phyloP scores from a whole-genome alignment of 1,284 basidiomycete genomes.

The Apiotrichum domesticum region DNA sequence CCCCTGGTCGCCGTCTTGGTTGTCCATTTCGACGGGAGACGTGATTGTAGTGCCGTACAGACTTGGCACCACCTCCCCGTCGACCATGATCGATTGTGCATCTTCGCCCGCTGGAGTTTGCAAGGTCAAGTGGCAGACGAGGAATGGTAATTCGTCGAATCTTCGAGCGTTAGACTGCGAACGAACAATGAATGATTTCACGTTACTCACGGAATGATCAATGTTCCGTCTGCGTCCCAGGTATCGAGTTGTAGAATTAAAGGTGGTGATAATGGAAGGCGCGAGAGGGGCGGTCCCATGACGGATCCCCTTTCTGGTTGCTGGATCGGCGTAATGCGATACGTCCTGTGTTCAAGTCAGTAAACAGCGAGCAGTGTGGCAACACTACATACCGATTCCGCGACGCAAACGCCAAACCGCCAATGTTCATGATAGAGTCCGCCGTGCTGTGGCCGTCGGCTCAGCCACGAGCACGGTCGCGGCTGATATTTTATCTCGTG shows the following conservation, averaged over 20 bases:
- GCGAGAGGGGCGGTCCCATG: constrained; percentile 67
- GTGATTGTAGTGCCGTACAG: constrained; percentile 80
- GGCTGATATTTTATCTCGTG: not conserved
- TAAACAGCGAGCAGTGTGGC: not conserved
- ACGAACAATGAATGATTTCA: too few relatives aligned
- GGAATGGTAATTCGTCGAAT: constrained; percentile 71
- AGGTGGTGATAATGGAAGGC: constrained; percentile 72
- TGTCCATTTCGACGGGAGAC: constrained; percentile 66
- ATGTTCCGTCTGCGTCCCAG: constrained; percentile 51
- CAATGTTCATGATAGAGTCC: constrained; percentile 1
- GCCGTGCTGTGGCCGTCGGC: constrained; percentile 13
- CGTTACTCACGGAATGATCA: constrained; percentile 48
- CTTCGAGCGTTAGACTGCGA: constrained; percentile 34
- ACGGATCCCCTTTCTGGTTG: constrained; percentile 71
- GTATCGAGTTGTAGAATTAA: constrained; percentile 70
- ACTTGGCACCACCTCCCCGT: constrained; percentile 41
- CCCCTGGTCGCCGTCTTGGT: constrained; percentile 67
- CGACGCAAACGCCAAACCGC: not conserved
- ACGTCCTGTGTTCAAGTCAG: constrained; percentile 21
- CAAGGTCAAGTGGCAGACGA: constrained; percentile 70
- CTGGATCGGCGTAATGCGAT: constrained; percentile 55
- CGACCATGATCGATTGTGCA: constrained; percentile 23
- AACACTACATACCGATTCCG: not conserved
- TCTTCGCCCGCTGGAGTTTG: constrained; percentile 34
- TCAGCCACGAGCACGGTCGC: constrained; percentile 13